phyloP scores from a whole-genome alignment of 2,329 filamentous ascomycete genomes.

The Talaromyces sp. region DNA sequence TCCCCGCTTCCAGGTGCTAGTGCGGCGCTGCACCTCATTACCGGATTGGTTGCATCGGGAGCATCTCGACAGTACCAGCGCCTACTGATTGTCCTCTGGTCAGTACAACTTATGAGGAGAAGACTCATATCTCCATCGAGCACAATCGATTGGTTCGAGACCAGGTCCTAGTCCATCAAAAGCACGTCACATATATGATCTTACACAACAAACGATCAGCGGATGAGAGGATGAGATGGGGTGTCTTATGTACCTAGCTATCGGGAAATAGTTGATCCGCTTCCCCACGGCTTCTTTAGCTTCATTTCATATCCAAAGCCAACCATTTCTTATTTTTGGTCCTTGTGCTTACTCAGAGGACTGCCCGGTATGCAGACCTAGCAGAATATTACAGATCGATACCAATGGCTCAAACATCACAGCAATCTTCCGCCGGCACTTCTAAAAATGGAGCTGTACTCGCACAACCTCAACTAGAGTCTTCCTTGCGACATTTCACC shows the following conservation, averaged over 20 bases:
- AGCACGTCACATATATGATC: background rate
- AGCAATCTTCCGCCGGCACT: background rate
- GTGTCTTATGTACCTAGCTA: background rate
- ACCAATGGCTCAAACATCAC: slow-evolving; percentile 5
- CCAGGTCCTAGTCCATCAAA: background rate
- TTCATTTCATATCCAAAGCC: background rate
- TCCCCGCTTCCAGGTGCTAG: background rate
- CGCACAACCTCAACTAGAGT: slow-evolving; percentile 59
- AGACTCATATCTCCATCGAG: background rate
- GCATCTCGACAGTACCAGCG: background rate
- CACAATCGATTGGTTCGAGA: background rate
- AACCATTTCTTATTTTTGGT: too few species aligned
- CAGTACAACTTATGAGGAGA: background rate
- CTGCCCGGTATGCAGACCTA: slow-evolving; percentile 3
- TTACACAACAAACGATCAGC: background rate
- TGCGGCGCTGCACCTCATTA: background rate
- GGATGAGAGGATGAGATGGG: background rate
- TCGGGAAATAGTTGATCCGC: slow-evolving; percentile 2
- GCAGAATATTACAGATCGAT: background rate
- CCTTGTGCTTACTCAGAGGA: background rate
- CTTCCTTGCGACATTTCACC: slow-evolving; percentile 69
- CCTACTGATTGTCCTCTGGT: background rate
- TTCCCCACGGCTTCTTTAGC: background rate
- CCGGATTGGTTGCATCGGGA: background rate
- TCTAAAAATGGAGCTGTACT: background rate